Percentiles rank a stretch among this genome's conserved stretches.
These are phyloP conservation scores for Blastomyces silverae DNA, from an alignment of 2,329 filamentous ascomycete species.

Conservation along the genomic window DNA sequence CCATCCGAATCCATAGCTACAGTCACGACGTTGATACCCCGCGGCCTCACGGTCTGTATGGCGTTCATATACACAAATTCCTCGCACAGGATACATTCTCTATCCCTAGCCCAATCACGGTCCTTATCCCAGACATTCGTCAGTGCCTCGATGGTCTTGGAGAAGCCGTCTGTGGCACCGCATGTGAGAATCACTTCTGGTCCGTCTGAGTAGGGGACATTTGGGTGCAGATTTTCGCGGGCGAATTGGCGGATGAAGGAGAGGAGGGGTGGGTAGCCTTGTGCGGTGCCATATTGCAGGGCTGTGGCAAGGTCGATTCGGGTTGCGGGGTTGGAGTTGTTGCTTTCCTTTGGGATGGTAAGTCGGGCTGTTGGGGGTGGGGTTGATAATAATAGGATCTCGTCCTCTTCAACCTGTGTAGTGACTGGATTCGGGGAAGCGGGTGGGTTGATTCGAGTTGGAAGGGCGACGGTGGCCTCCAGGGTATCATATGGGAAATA, in stretches of 20 bases:
- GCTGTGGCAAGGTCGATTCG: slow-evolving; percentile 77
- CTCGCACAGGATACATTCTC: slow-evolving; percentile 74
- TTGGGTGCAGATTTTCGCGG: slow-evolving; percentile 68
- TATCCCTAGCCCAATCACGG: slow-evolving; percentile 58
- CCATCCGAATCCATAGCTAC: slow-evolving; percentile 72
- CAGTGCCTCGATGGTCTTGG: slow-evolving; percentile 69
- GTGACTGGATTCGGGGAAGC: slow-evolving; percentile 36
- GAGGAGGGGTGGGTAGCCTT: slow-evolving; percentile 72
- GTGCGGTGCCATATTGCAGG: slow-evolving; percentile 77
- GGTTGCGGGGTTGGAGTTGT: slow-evolving; percentile 52
- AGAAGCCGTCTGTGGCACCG: slow-evolving; percentile 78
- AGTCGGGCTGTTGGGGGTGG: slow-evolving; percentile 48
- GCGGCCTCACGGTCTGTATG: slow-evolving; percentile 58
- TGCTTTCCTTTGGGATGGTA: slow-evolving; percentile 62
- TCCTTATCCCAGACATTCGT: slow-evolving; percentile 67
- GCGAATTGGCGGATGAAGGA: slow-evolving; percentile 74
- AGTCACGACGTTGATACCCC: slow-evolving; percentile 65
- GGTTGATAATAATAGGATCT: slow-evolving; percentile 25
- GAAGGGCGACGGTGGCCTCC: slow-evolving; percentile 69
- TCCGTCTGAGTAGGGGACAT: slow-evolving; percentile 68
- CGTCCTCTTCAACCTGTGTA: slow-evolving; percentile 33
- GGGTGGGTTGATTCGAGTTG: slow-evolving; percentile 54
- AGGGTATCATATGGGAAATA: slow-evolving; percentile 91
- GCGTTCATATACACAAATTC: slow-evolving; percentile 75
- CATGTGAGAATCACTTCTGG: slow-evolving; percentile 72